Conservation (phyloP, 179 eudicot genomes). For the Kewa caespitosa region DNA sequence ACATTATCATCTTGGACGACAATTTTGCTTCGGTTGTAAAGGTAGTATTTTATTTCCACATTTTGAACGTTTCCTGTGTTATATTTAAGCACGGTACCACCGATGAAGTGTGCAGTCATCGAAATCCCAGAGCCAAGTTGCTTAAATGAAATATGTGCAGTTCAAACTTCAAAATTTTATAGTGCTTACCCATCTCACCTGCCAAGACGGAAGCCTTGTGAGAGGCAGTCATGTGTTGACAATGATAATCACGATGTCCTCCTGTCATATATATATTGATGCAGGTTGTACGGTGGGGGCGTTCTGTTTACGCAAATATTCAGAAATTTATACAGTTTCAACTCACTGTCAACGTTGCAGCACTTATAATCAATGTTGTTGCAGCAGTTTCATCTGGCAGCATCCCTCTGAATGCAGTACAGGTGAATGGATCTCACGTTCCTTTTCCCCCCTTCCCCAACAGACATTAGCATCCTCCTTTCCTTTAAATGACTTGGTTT, state of each 20-base stretch:
- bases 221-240: too few species aligned
- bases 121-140: not conserved
- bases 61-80: slow-evolving; percentile 5
- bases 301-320: slow-evolving; percentile 92
- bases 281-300: slow-evolving; percentile 98
- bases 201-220: too few species aligned
- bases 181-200: too few species aligned
- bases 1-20: slow-evolving; percentile 90
- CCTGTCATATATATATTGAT: slow-evolving; percentile 7
- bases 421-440: slow-evolving; percentile 45
- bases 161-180: not conserved
- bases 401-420: slow-evolving; percentile 86
- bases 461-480: not conserved
- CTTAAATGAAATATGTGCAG: not conserved
- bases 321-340: slow-evolving; percentile 97
- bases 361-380: slow-evolving; percentile 81
- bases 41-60: slow-evolving; percentile 34
- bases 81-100: too few species aligned
- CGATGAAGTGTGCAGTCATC: not conserved
- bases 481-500: not conserved
- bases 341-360: slow-evolving; percentile 95
- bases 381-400: slow-evolving; percentile 84
- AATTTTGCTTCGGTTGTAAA: slow-evolving; percentile 92
- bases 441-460: slow-evolving; percentile 2
- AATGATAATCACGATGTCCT: not conserved